phyloP scores from a whole-genome alignment of 164 flowering plant genomes.

The Houttuynia cordata region DNA sequence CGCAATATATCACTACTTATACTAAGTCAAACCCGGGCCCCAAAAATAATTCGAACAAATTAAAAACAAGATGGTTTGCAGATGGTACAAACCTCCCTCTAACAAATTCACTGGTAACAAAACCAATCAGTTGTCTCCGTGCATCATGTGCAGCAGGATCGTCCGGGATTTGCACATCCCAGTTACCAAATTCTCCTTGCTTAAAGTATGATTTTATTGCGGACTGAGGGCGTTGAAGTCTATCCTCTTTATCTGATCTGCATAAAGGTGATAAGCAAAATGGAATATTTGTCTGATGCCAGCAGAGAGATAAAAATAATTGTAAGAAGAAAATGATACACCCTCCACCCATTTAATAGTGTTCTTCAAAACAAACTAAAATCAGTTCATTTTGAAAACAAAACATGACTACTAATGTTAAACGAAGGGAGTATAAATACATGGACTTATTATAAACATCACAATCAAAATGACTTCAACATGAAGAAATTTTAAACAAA shows the following conservation, averaged over 20 bases:
- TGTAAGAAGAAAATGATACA: too few species aligned
- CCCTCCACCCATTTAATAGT: too few species aligned
- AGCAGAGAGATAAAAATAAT: too few species aligned
- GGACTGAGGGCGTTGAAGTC: slow-evolving; percentile 46
- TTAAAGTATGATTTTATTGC: slow-evolving; percentile 33
- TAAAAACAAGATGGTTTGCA: not conserved
- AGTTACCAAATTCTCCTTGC: slow-evolving; percentile 39
- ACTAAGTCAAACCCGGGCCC: not conserved
- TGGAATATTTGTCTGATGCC: not conserved
- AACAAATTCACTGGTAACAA: slow-evolving; percentile 82
- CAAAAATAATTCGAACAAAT: not conserved
- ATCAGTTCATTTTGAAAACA: too few species aligned
- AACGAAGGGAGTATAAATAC: too few species aligned
- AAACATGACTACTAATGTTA: too few species aligned
- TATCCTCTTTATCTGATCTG: slow-evolving; percentile 20
- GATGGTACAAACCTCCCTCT: slow-evolving; percentile 55
- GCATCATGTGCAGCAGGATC: slow-evolving; percentile 30
- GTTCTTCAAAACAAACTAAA: too few species aligned
- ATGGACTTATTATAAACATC: too few species aligned
- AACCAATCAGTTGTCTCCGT: slow-evolving; percentile 72
- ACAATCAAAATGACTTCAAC: too few species aligned
- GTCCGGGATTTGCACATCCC: slow-evolving; percentile 52
- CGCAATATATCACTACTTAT: slow-evolving; percentile 13
- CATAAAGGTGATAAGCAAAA: not conserved
- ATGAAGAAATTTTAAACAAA: too few species aligned